Evolutionary conservation across 495 filamentous ascomycete genomes (phyloP).

Genomic region (Lindgomyces ingoldianus): DNA sequence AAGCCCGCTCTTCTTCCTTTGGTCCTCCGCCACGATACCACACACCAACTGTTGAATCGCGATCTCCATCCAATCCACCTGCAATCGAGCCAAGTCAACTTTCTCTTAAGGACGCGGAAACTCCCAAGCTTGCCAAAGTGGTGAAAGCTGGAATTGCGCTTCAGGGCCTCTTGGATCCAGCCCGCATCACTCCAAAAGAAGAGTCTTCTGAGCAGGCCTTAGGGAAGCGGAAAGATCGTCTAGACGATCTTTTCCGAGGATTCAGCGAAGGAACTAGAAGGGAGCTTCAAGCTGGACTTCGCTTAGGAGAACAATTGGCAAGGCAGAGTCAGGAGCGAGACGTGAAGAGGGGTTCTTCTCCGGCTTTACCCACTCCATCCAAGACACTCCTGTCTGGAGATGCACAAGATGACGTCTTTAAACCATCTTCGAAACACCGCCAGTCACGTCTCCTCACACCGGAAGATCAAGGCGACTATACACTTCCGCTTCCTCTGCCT

Average conservation of each 20-base stretch:
- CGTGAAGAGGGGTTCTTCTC: constrained; percentile 19
- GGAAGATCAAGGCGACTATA: constrained; percentile 33
- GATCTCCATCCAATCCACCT: constrained; percentile 28
- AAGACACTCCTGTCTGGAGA: not conserved
- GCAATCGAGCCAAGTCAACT: constrained; percentile 16
- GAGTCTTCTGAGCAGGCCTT: not conserved
- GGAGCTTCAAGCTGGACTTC: constrained; percentile 51
- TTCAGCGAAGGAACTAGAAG: constrained; percentile 50
- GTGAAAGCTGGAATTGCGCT: constrained; percentile 54
- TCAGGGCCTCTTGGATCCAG: constrained; percentile 47
- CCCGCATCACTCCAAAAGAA: constrained; percentile 30
- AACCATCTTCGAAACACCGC: not conserved
- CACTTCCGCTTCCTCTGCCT: constrained; percentile 18
- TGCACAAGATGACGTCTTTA: constrained; percentile 30
- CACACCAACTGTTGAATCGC: constrained; percentile 18
- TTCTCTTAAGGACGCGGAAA: constrained; percentile 25
- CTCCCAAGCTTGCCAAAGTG: constrained; percentile 48
- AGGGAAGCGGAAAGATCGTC: constrained; percentile 24
- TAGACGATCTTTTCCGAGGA: constrained; percentile 50
- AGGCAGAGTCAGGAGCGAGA: constrained; percentile 27
- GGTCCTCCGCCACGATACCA: not conserved
- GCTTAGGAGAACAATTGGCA: constrained; percentile 55
- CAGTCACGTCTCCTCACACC: constrained; percentile 35
- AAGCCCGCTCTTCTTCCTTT: constrained; percentile 7
- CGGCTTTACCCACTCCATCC: constrained; percentile 9